A percentile compares a stretch with the other conserved stretches of the same genome.
Evolutionary conservation across 352 stramenopile genomes (phyloP).

Genomic region (Globisporangium ultimum): DNA sequence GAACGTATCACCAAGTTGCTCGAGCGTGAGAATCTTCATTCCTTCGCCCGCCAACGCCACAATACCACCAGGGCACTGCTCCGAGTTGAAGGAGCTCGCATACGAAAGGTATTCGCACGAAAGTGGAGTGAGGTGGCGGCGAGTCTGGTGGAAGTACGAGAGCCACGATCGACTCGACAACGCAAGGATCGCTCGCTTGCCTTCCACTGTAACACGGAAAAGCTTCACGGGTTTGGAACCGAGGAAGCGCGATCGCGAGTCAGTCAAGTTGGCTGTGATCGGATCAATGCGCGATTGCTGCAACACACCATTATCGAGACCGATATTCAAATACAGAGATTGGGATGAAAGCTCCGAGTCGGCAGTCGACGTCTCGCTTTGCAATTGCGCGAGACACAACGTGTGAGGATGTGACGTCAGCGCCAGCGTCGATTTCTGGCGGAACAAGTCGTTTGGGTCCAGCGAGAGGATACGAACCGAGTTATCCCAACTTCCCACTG

Average conservation of each 20-base stretch:
- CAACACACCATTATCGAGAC: slow-evolving; percentile 95
- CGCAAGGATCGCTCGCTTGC: slow-evolving; percentile 90
- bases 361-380: slow-evolving; percentile 64
- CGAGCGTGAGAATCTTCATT: slow-evolving; percentile 97
- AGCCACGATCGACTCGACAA: slow-evolving; percentile 96
- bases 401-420: slow-evolving; percentile 83
- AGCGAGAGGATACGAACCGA: slow-evolving; percentile 94
- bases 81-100: slow-evolving; percentile 94
- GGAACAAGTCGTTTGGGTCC: slow-evolving; percentile 89
- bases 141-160: slow-evolving; percentile 90
- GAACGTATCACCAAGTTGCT: slow-evolving; percentile 95
- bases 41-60: slow-evolving; percentile 94
- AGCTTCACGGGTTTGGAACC: slow-evolving; percentile 94
- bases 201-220: slow-evolving; percentile 90
- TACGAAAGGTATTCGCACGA: slow-evolving; percentile 95
- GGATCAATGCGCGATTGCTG: slow-evolving; percentile 90
- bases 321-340: slow-evolving; percentile 82
- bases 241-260: slow-evolving; percentile 93
- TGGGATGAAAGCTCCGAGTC: slow-evolving; percentile 56
- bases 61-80: slow-evolving; percentile 95
- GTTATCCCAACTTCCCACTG: slow-evolving; percentile 93
- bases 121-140: slow-evolving; percentile 92
- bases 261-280: slow-evolving; percentile 78
- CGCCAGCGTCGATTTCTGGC: slow-evolving; percentile 79
- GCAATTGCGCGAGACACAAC: slow-evolving; percentile 73